phyloP scores from a whole-genome alignment of 2,329 filamentous ascomycete species.

The Cytospora paraplurivora region DNA sequence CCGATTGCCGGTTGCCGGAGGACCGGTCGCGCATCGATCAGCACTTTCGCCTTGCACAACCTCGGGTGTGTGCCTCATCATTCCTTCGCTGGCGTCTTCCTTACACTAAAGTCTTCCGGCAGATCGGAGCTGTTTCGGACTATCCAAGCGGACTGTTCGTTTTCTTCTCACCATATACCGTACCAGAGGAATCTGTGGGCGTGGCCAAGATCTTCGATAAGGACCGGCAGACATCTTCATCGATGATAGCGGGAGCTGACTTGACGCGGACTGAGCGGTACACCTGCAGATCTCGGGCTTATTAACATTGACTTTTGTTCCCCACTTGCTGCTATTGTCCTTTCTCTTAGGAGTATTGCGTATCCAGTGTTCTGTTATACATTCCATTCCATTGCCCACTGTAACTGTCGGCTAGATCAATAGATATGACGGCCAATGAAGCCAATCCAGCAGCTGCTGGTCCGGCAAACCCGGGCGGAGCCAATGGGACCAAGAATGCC shows the following conservation, averaged over 20 bases:
- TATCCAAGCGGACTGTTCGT: constrained; percentile 12
- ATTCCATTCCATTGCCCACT: too few species aligned
- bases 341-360: not conserved
- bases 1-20: too few species aligned
- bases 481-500: constrained; percentile 15
- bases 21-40: too few species aligned
- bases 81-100: too few species aligned
- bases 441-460: not conserved
- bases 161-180: not conserved
- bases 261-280: not conserved
- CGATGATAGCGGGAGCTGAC: not conserved
- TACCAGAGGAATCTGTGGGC: not conserved
- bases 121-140: constrained; percentile 16
- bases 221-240: not conserved
- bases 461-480: not conserved
- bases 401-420: too few species aligned
- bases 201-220: constrained; percentile 20
- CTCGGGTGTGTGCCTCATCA: too few species aligned
- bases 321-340: not conserved
- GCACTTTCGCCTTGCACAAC: too few species aligned
- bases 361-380: not conserved
- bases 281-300: not conserved
- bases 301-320: not conserved
- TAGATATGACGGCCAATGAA: constrained; percentile 25
- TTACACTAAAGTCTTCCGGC: too few species aligned